Evolutionary conservation across 225 moss, liverwort and hornwort species (phyloP), one percentile per base, ranked within the genome.

Genomic region (Antitrichia curtipendula): DNA sequence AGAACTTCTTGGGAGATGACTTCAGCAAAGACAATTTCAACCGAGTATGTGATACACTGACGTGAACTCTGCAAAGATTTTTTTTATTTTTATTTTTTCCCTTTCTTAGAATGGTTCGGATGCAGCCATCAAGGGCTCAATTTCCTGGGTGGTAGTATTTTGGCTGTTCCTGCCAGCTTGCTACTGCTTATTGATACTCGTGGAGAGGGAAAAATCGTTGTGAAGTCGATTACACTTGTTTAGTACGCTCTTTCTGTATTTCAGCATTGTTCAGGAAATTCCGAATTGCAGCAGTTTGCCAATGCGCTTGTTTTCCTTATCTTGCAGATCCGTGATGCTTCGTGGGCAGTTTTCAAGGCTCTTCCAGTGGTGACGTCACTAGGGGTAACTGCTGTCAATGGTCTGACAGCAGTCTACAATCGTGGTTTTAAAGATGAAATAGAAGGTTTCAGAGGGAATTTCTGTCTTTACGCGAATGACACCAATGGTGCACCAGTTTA

Each of bases 331-430:
- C 91, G 94, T 10, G 93, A 92, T 66, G 95, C 95, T 49, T 90
- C 96, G 21, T 96, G 95, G 94, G 94, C 96, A 81, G 87, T 96
- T 36, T 96, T 96, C 82, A 95, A 91, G 86, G 94, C 96, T 59
- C 95, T 95, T 85, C 95, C 96, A 63, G 88, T 92, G 64, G 88
- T 95, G 82, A 95, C 96, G 60, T 95, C 95, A 27, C 80, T 96
- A 58, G 96, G 96, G 70, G 94, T 95, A 62, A 94, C 94, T 82
- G 94, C 94, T 77, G 83, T 91, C 53, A 95, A 94, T 88, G 96
- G 96, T 61, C 83, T 96, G 22, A 93, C 94, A 93, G 90, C 88
- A 78, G 91, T 89, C 47, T 94, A 95, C 84, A 91, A 87, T 38
- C 93, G 93, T 25, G 96, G 93, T 32, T 88, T 93, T 61, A 89